Evolutionary conservation across 805 yeast species (phyloP), one percentile per base, ranked within the genome.

Genomic region (Martiniozyma abietophila): DNA sequence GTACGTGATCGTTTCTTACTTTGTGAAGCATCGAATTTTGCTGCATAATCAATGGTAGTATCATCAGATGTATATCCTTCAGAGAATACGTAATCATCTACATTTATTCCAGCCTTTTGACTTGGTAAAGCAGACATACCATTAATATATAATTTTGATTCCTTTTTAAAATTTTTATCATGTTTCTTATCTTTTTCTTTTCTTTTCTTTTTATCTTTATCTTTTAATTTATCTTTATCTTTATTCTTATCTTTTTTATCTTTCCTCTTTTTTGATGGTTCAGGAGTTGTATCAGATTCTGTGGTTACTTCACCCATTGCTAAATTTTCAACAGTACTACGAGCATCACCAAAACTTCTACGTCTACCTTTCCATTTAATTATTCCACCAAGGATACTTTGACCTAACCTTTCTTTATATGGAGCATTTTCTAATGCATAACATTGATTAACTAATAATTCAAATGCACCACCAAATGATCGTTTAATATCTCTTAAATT

Each of bases 401-500:
- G 73, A 0, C 85, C 88, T 6, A 75, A 46, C 39, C 95, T 61
- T 35, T 71, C 67, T 47, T 73, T 78, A 48, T 77, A 80, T 0
- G 82, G 62, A 0, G 84, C 74, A 10, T 60, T 56, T 46, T 82
- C 71, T 57, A 85, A 59, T 29, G 75, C 82, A 54, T 78, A 84
- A 51, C 95, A 83, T 44, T 76, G 73, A 45, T 78, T 80, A 0
- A 76, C 71, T 23, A 86, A 59, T 35, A 85, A 52, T 49, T 82
- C 92, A 59, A 67, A 86, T 0, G 96, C 95, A 26, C 95, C 95
- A 12, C 79, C 77, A 60, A 89, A 86, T 0, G 95, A 84, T 46
- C 84, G 76, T 50, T 81, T 83, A 37, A 89, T 69, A 47, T 79
- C 83, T 25, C 84, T 59, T 27, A 84, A 61, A 53, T 86, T 86